A percentile compares a stretch with the other conserved stretches of the same genome.
These are phyloP conservation scores for Teunomyces funiuensis DNA, from an alignment of 805 yeast genomes.

Conservation along the genomic window DNA sequence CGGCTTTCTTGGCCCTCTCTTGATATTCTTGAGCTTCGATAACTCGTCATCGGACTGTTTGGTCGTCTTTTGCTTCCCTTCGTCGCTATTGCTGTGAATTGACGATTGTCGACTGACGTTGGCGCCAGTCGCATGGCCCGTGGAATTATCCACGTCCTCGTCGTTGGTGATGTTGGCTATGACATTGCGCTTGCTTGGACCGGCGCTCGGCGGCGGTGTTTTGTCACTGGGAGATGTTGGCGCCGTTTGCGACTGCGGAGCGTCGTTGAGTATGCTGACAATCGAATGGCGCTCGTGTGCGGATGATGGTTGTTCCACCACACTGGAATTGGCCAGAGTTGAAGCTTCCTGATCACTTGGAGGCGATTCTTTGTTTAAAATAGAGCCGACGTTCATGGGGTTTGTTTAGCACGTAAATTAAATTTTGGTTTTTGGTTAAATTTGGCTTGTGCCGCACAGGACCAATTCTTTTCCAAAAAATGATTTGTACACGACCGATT, in stretches of 20 bases:
- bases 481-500: too few relatives aligned
- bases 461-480: too few relatives aligned
- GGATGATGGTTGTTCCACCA: constrained; percentile 11
- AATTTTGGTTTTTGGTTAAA: background rate
- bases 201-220: background rate
- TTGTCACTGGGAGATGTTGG: background rate
- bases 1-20: constrained; percentile 48
- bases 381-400: constrained; percentile 40
- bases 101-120: constrained; percentile 27
- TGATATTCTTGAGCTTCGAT: constrained; percentile 21
- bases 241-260: constrained; percentile 1
- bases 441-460: constrained; percentile 1
- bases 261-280: constrained; percentile 28
- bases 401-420: background rate
- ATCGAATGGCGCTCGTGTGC: constrained; percentile 28
- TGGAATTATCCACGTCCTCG: constrained; percentile 41
- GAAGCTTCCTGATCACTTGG: constrained; percentile 18
- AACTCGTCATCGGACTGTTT: constrained; percentile 22
- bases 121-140: constrained; percentile 40
- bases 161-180: constrained; percentile 42
- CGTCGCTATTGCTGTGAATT: constrained; percentile 6
- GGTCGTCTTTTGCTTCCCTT: too few relatives aligned
- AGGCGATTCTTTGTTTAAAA: constrained; percentile 35
- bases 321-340: background rate
- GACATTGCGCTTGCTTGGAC: constrained; percentile 16